Evolutionary conservation across 306 rosid species (phyloP).

Genomic region (Ceratonia siliqua): DNA sequence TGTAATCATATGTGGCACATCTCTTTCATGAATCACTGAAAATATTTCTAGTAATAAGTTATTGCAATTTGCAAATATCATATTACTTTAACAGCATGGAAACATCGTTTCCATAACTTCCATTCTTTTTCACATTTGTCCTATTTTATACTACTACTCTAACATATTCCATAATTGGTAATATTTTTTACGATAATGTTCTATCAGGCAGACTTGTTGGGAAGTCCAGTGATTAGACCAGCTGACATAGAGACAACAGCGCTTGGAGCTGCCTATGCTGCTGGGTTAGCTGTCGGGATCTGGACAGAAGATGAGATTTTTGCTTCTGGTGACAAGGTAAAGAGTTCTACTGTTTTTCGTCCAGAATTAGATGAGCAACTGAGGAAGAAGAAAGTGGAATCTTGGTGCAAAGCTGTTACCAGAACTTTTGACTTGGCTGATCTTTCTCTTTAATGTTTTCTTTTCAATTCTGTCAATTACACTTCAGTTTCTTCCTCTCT

Average conservation of each 20-base stretch:
- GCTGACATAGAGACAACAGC: constrained; percentile 93
- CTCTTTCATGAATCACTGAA: not conserved
- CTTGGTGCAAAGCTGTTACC: constrained; percentile 86
- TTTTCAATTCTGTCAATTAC: not conserved
- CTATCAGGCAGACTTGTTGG: constrained; percentile 80
- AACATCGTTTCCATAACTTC: not conserved
- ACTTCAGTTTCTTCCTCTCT: not conserved
- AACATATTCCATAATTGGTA: not conserved
- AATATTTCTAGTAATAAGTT: not conserved
- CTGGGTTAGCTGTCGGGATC: constrained; percentile 84
- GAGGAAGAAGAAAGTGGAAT: constrained; percentile 76
- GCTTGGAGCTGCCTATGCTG: constrained; percentile 96
- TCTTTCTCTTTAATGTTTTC: constrained; percentile 59
- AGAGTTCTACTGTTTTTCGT: constrained; percentile 49
- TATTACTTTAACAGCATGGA: not conserved
- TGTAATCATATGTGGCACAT: not conserved
- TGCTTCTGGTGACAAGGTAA: constrained; percentile 46
- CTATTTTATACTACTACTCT: not conserved
- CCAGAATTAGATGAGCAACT: constrained; percentile 49
- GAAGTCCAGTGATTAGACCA: constrained; percentile 77
- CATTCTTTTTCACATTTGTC: not conserved
- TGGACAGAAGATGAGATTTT: constrained; percentile 75
- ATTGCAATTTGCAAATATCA: not conserved
- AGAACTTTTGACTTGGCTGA: constrained; percentile 90
- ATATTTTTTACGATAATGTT: constrained; percentile 15